Conservation (phyloP, 2,329 filamentous ascomycete species). For the Botrytis medusae region DNA sequence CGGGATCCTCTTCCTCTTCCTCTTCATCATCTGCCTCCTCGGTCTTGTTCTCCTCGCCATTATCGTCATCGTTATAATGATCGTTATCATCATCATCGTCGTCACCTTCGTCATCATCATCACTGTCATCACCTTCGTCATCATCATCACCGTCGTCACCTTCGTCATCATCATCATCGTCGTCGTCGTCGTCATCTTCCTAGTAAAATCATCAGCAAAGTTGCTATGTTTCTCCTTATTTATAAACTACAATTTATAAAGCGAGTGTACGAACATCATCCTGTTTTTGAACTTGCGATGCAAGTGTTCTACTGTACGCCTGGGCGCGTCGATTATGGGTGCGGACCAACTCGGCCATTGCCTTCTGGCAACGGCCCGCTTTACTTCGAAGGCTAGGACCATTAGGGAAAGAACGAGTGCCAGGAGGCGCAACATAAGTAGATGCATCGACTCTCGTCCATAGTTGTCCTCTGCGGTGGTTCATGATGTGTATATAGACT, state of each 20-base stretch:
- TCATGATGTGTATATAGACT: neutral
- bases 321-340: neutral
- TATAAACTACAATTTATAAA: neutral
- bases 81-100: no score
- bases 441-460: neutral
- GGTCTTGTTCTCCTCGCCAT: no score
- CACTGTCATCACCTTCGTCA: no score
- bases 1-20: neutral
- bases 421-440: neutral
- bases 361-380: rapidly evolving
- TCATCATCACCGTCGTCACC: no score
- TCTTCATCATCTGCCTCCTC: no score
- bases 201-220: neutral
- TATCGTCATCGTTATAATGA: rapidly evolving
- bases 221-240: neutral
- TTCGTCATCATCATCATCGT: no score
- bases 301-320: neutral
- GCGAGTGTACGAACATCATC: neutral
- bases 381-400: rapidly evolving
- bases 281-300: neutral
- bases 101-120: no score
- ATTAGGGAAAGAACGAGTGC: neutral
- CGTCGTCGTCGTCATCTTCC: neutral
- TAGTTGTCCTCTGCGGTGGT: neutral
- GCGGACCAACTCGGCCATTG: neutral